Percentiles rank a stretch among this genome's conserved stretches.
These are phyloP conservation scores for Thoreauomyces humboldtii DNA, from an alignment of 192 early-diverging fungal genomes.

Conservation along the genomic window DNA sequence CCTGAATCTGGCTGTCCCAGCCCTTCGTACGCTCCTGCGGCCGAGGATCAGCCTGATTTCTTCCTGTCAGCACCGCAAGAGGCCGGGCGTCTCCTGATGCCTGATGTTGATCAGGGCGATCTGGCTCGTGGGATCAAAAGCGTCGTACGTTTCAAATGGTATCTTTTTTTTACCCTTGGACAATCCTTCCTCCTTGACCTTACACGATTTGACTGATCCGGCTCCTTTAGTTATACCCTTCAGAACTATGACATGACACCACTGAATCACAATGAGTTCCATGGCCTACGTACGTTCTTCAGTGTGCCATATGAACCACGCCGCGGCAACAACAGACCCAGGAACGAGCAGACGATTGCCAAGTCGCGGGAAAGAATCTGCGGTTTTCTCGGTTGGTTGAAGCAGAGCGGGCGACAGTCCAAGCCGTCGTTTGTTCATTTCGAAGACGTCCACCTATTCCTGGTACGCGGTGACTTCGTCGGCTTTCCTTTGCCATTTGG, in stretches of 20 bases:
- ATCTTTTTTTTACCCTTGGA: no score
- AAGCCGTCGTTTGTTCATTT: slow-evolving; percentile 5
- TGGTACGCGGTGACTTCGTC: slow-evolving; percentile 6
- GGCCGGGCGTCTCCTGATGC: slow-evolving; percentile 1
- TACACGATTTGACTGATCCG: no score
- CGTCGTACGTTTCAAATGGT: slow-evolving; percentile 18
- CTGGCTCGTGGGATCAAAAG: slow-evolving; percentile 1
- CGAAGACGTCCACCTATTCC: slow-evolving; percentile 12
- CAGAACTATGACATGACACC: slow-evolving; percentile 14
- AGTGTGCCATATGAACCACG: background rate
- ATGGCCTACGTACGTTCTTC: slow-evolving; percentile 10
- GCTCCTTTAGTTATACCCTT: slow-evolving; percentile 7
- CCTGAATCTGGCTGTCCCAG: no score
- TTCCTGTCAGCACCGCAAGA: no score
- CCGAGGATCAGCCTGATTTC: no score
- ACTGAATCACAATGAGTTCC: slow-evolving; percentile 13
- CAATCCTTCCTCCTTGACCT: no score
- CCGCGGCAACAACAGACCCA: background rate
- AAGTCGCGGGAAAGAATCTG: slow-evolving; percentile 13
- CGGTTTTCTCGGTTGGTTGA: slow-evolving; percentile 14
- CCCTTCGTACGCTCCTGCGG: no score
- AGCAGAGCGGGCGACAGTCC: background rate
- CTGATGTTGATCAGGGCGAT: slow-evolving; percentile 7
- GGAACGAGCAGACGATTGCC: slow-evolving; percentile 15
- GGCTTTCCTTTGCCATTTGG: background rate